Base-by-base conservation (phyloP, 176 grass and related monocot genomes). In the Musa schizocarpa region DNA sequence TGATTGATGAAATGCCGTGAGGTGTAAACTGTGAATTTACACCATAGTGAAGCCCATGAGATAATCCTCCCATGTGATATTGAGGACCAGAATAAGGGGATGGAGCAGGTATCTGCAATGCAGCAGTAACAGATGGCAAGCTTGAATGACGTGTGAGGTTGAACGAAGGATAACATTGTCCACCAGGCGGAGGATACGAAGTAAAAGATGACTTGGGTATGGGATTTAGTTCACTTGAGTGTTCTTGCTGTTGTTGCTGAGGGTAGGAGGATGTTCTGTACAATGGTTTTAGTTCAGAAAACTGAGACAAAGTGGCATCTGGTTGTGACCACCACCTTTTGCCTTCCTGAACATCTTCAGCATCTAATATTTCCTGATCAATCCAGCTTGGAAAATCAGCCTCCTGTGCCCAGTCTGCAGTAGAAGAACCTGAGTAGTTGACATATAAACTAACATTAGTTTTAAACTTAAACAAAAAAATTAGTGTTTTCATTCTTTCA, bases 301-400 rank as follows among this genome's bases (percentile, higher is more conserved):
- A 12, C 20, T 61, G 61, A 23, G 59, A 53, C 25, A 48, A 52
- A 65, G 75, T 21, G 24, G 49, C 25, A 65, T 77, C 3, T 53
- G 75, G 75, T 25, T 77, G 75, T 25, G 75, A 77, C 61, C 61
- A 77, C 75, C 75, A 77, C 16, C 75, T 50, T 65, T 66, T 77
- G 49, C 75, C 21, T 65, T 77, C 75, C 50, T 65, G 75, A 52
- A 26, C 43, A 26, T 77, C 61, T 65, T 77, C 73, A 61, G 73
- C 25, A n/a, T 75, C 73, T 75, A 75, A 61, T 61, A 75, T 75
- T 59, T 75, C 23, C 73, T 75, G 73, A 75, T 75, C 73, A 61
- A 75, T 75, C 73, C 73, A 75, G 26, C 17, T 75, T 43, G 53
- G 13, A 26, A 61, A 75, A 23, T 75, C 73, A 16, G 73, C 25